Percentiles rank a stretch among this genome's conserved stretches.
These are phyloP conservation scores for Phaseolus coccineus DNA, from an alignment of 331 rosid genomes.

Conservation along the genomic window DNA sequence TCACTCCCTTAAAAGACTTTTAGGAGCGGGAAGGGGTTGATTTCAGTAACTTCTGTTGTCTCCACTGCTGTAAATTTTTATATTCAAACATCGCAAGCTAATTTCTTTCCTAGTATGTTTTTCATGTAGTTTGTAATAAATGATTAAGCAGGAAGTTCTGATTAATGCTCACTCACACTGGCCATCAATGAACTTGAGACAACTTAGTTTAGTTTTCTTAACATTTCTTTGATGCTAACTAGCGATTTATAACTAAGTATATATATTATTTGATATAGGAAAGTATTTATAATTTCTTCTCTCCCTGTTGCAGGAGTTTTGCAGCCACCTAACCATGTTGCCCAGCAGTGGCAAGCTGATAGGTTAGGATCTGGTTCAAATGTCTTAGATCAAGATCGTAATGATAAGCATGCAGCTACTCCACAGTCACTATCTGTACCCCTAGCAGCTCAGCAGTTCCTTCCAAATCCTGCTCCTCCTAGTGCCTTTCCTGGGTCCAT, in stretches of 20 bases:
- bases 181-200: not conserved
- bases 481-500: slow-evolving; percentile 71
- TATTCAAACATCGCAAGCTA: not conserved
- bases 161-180: not conserved
- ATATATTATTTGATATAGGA: slow-evolving; percentile 30
- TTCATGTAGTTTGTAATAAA: not conserved
- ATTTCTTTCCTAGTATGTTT: not conserved
- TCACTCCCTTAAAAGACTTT: not conserved
- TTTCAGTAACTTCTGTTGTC: slow-evolving; percentile 2
- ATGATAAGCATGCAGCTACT: slow-evolving; percentile 62
- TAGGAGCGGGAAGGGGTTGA: slow-evolving; percentile 4
- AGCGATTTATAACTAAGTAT: slow-evolving; percentile 31
- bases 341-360: slow-evolving; percentile 84
- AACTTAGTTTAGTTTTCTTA: slow-evolving; percentile 26
- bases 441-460: slow-evolving; percentile 67
- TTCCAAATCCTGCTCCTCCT: slow-evolving; percentile 64
- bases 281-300: slow-evolving; percentile 24
- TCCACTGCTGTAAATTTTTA: slow-evolving; percentile 25
- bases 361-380: slow-evolving; percentile 63
- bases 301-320: slow-evolving; percentile 61
- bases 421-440: slow-evolving; percentile 67
- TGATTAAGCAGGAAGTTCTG: not conserved
- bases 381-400: slow-evolving; percentile 70
- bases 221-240: slow-evolving; percentile 4
- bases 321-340: slow-evolving; percentile 57